Base-by-base conservation (phyloP, 2,329 filamentous ascomycete species). In the Colletotrichum neosansevieriae region DNA sequence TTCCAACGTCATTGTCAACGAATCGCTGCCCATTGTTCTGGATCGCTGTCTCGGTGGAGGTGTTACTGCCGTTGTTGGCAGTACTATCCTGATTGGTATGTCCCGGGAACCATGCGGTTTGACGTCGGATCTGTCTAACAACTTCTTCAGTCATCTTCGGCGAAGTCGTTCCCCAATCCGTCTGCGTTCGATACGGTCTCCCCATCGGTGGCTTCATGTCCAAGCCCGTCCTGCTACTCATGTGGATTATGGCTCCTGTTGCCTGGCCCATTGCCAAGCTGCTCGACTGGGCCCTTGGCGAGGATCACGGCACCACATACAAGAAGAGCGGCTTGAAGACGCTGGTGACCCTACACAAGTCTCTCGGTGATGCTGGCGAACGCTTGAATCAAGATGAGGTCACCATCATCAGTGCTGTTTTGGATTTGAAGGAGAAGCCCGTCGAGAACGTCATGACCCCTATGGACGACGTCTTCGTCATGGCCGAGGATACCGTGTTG, bases 311-410 rank as follows among this genome's bases (percentile, higher is more conserved):
- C 60, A 98, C 94, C 1, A 90, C 95, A 49, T 99, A 99, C 88
- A 98, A 98, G 82, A 99, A 98, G 84, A 95, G 94, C 70, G 96
- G 96, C 0, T 82, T 99, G 73, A 99, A 99, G 84, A 98, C 96
- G 0, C 85, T 99, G 34, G 96, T 99, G 32, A 97, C 94, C 0
- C 85, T 99, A 15, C 96, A 99, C 83, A 94, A 97, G 80, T 97
- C 93, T 2, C 83, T 98, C 12, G 96, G 96, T 32, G 90, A 93
- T 51, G 91, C 92, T 34, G 92, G 92, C 44, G 94, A 99, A 76
- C 91, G 96, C 66, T 84, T 99, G 61, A 98, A 98, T 79, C 92
- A 97, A 73, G 96, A 99, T 76, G 96, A 99, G 79, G 96, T 99
- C 72, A 98, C 96, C 69, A 99, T 99, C 78, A 99, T 99, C 79